Evolutionary conservation across 129 eudicot species (phyloP).

Genomic region (Cynara cardunculus): DNA sequence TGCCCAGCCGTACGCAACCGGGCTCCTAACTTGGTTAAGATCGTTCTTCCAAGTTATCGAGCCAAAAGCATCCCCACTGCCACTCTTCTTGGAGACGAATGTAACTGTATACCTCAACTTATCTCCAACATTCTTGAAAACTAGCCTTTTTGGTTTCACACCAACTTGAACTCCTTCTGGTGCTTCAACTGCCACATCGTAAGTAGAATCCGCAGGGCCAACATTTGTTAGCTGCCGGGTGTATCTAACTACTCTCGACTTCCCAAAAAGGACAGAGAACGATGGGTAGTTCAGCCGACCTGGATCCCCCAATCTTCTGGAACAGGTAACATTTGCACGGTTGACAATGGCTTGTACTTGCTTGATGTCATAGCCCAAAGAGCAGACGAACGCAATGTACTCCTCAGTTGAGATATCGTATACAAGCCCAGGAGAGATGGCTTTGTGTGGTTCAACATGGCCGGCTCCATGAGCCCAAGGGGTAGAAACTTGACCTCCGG

Average conservation of each 20-base stretch:
- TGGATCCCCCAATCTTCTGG: conserved; percentile 50
- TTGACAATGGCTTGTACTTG: conserved; percentile 53
- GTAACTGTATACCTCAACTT: conserved; percentile 66
- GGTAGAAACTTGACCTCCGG: conserved; percentile 47
- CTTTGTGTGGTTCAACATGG: conserved; percentile 87
- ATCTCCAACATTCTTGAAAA: conserved; percentile 64
- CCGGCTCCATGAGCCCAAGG: conserved; percentile 85
- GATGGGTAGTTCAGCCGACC: conserved; percentile 93
- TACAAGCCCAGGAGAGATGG: conserved; percentile 85
- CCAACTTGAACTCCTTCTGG: conserved; percentile 48
- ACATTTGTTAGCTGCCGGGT: conserved; percentile 78
- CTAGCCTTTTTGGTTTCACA: conserved; percentile 57
- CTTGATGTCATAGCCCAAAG: conserved; percentile 49
- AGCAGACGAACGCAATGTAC: conserved; percentile 73
- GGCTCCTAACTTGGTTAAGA: conserved; percentile 81
- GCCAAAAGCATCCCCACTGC: conserved; percentile 53
- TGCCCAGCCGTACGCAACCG: conserved; percentile 66
- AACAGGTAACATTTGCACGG: conserved; percentile 60
- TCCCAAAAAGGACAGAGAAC: conserved; percentile 65
- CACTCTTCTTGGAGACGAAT: conserved; percentile 50
- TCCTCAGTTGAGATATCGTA: conserved; percentile 64
- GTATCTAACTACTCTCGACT: conserved; percentile 61
- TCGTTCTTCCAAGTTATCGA: conserved; percentile 65
- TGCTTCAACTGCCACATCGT: conserved; percentile 41
- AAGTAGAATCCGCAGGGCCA: conserved; percentile 51